phyloP scores from a whole-genome alignment of 192 early-diverging fungal genomes.

The Physocladia obscura region DNA sequence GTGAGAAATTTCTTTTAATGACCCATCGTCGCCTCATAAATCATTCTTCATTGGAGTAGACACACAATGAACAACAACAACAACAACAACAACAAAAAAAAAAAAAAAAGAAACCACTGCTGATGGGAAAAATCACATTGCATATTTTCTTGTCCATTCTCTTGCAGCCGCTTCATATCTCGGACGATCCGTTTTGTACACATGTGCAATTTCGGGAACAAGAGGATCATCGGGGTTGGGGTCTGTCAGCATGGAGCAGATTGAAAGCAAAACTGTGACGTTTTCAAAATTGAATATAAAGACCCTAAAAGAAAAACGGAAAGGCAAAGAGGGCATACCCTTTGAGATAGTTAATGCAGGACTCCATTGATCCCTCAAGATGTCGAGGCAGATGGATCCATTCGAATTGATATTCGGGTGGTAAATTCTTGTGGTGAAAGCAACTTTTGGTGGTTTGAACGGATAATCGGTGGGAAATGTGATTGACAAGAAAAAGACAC shows the following conservation, averaged over 20 bases:
- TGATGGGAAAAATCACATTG: conserved; percentile 1
- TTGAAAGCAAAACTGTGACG: conserved; percentile 82
- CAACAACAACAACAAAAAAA: not conserved
- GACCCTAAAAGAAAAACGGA: no score
- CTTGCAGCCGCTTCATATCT: conserved; percentile 86
- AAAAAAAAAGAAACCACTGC: not conserved
- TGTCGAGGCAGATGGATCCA: conserved; percentile 97
- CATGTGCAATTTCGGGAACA: conserved; percentile 96
- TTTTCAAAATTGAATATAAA: not conserved
- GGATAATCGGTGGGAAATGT: conserved; percentile 81
- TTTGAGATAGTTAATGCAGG: conserved; percentile 98
- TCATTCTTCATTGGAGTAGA: no score
- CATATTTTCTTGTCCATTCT: conserved; percentile 88
- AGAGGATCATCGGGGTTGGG: conserved; percentile 97
- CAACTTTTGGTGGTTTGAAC: conserved; percentile 59
- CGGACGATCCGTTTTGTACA: conserved; percentile 92
- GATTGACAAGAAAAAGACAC: conserved; percentile 96
- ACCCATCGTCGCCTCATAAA: no score
- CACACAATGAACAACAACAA: not conserved
- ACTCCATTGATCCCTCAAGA: conserved; percentile 98
- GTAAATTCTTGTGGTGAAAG: conserved; percentile 95
- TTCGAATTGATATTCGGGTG: conserved; percentile 99
- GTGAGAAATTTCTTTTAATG: no score
- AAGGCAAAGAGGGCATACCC: conserved; percentile 48
- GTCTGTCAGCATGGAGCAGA: conserved; percentile 97